These are phyloP conservation scores for Lactarius sp. DNA, from an alignment of 768 basidiomycete genomes.

Conservation along the genomic window DNA sequence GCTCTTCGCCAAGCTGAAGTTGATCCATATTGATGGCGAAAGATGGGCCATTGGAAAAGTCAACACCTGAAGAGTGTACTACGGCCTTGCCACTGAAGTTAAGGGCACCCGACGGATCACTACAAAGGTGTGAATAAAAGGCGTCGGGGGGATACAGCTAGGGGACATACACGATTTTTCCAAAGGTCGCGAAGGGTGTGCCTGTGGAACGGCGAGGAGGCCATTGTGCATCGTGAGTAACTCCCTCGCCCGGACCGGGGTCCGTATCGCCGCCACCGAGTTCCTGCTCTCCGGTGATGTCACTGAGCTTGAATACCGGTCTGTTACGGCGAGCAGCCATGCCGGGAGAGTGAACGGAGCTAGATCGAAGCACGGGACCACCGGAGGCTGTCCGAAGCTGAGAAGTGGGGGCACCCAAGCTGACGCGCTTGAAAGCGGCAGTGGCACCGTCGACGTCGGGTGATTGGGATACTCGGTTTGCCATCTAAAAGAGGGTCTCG, in stretches of 20 bases:
- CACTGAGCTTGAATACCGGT: slow-evolving; percentile 57
- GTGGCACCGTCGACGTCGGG: slow-evolving; percentile 40
- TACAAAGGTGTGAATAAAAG: slow-evolving; percentile 31
- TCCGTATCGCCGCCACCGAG: slow-evolving; percentile 51
- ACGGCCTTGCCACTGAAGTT: slow-evolving; percentile 93
- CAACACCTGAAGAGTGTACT: slow-evolving; percentile 80
- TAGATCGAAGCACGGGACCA: slow-evolving; percentile 36
- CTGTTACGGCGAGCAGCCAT: slow-evolving; percentile 42
- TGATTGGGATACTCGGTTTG: slow-evolving; percentile 36
- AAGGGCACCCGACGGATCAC: slow-evolving; percentile 93
- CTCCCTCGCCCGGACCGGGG: slow-evolving; percentile 68
- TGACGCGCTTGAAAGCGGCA: slow-evolving; percentile 37
- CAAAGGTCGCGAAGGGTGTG: slow-evolving; percentile 89
- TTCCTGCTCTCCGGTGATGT: slow-evolving; percentile 43
- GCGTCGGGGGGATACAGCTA: neutral
- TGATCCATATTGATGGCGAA: slow-evolving; percentile 95
- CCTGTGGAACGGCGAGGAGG: slow-evolving; percentile 28
- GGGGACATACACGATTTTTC: slow-evolving; percentile 80
- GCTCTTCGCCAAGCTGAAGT: slow-evolving; percentile 84
- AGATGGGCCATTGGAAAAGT: slow-evolving; percentile 85
- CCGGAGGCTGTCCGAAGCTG: slow-evolving; percentile 26
- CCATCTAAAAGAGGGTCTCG: slow-evolving; percentile 39
- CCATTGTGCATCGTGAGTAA: slow-evolving; percentile 42
- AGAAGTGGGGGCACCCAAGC: slow-evolving; percentile 27
- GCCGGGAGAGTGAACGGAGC: slow-evolving; percentile 36